Evolutionary conservation across 169 alveolate species (phyloP), one percentile per base, ranked within the genome.

Genomic region (Besnoitia besnoiti): DNA sequence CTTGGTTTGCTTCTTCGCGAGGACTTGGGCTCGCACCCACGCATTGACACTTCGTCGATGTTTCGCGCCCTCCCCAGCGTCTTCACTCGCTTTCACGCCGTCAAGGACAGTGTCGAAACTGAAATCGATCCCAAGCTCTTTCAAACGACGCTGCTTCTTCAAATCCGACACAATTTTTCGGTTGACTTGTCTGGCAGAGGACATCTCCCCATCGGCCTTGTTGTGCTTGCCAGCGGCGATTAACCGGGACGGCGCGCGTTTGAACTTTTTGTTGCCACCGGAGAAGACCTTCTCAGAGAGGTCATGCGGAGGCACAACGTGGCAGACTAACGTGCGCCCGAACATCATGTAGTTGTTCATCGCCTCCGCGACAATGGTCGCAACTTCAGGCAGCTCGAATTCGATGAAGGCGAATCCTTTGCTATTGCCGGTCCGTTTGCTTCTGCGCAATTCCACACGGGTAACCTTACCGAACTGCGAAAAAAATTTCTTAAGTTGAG

Each of bases 321-420:
- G 62, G 44, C 94, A 92, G 47, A 67, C 93, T 0, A 93, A 87
- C 33, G 80, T 85, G 27, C 93, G 94, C n/a, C 96, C 97, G 90
- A 95, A 97, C 89, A 97, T 79, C 35, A 97, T 80, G 93, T 97
- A 97, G 79, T 95, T 94, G 93, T 98, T 77, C 98, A 98, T 97
- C 7, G 99, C 95, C 55, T 96, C 85, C 5, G 98, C 98, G 24
- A 98, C 99, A 33, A 96, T 93, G 85, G 93, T 90, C 10, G 99
- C 99, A 0, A 94, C 96, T 76, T 96, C 97, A 85, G 93, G 92
- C 39, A 96, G 96, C 40, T 96, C 96, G 84, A 97, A 98, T 82
- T 89, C 97, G 98, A 91, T 91, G 62, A 84, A 91, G 39, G 91
- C 94, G 55, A 61, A 82, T 0, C 87, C 94, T 14, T 84, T 89